These are phyloP conservation scores for Zygosaccharomyces gambellarensis DNA, from an alignment of 805 yeast genomes.

Conservation along the genomic window DNA sequence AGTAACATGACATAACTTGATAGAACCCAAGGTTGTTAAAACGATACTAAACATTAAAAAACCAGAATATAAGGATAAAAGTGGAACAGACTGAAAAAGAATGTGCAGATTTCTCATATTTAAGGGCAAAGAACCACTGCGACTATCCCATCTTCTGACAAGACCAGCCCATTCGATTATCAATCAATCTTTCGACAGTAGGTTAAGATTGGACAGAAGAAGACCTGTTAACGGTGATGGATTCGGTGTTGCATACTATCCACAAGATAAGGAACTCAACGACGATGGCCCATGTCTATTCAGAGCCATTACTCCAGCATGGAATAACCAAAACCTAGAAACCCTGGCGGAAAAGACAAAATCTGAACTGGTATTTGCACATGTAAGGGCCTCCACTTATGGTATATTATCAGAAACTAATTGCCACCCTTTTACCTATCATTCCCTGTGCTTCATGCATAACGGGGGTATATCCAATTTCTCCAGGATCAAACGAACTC, in stretches of 20 bases:
- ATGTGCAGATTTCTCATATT: slow-evolving; percentile 94
- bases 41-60: background rate
- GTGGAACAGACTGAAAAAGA: background rate
- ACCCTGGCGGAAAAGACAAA: slow-evolving; percentile 84
- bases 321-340: slow-evolving; percentile 91
- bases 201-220: slow-evolving; percentile 78
- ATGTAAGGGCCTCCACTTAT: slow-evolving; percentile 92
- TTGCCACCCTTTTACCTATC: slow-evolving; percentile 92
- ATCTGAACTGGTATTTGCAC: slow-evolving; percentile 82
- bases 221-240: slow-evolving; percentile 98
- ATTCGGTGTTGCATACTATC: slow-evolving; percentile 93
- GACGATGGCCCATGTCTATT: slow-evolving; percentile 80
- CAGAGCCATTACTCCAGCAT: slow-evolving; percentile 95
- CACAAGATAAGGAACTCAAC: slow-evolving; percentile 50
- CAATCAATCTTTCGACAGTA: slow-evolving; percentile 88
- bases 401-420: slow-evolving; percentile 93
- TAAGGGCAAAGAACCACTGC: slow-evolving; percentile 85
- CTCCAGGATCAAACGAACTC: slow-evolving; percentile 60
- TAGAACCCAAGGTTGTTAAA: background rate
- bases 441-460: slow-evolving; percentile 92
- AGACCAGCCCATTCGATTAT: slow-evolving; percentile 96
- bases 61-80: background rate
- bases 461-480: slow-evolving; percentile 87
- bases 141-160: slow-evolving; percentile 79
- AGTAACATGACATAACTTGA: background rate